Base-by-base conservation (phyloP, 225 moss, liverwort and hornwort species). In the Sphagnum tenellum region DNA sequence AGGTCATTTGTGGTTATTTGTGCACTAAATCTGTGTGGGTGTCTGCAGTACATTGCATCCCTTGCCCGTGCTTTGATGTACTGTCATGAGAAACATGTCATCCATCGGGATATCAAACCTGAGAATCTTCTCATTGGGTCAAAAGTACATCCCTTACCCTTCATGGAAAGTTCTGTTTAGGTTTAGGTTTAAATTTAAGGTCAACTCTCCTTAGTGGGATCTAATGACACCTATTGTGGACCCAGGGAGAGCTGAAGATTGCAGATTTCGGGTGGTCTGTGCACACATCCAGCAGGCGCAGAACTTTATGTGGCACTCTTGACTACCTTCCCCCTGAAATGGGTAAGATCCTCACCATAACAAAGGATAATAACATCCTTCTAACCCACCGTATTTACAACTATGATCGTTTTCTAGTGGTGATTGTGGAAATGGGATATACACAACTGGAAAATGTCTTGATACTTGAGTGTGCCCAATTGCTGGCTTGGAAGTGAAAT, bases 241-340 rank as follows among this genome's bases (percentile, higher is more conserved):
- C 6, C 47, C 75, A 92, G 96, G 96, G 96, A 12, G 96, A 96
- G 73, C 71, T 92, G n/a, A 96, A 96, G 77, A 92, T 96, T 12
- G 96, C 96, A 0, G 96, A 96, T 64, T 96, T 96, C 9, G 96
- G 96, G 7, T 96, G 96, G 92, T 90, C 91, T 7, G 96, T 96
- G 51, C 92, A 96, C 73, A 92, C 90, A 3, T 78, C 85, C 77
- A 90, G 88, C 69, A 81, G 96, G 71, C 83, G 96, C 49, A 75
- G 84, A 69, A 96, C 96, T 12, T 73, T 96, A 1, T 96, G 96
- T 55, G 96, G 96, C 55, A 96, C 96, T 44, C 72, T 96, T 14
- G 96, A 96, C 70, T 96, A 96, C 60, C 89, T 96, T 8, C 92
- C 96, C 68, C 96, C 96, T 5, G 96, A 96, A 77, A 96, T 96